Conservation (phyloP, 2,329 filamentous ascomycete species). For the Ascomycota sp. region DNA sequence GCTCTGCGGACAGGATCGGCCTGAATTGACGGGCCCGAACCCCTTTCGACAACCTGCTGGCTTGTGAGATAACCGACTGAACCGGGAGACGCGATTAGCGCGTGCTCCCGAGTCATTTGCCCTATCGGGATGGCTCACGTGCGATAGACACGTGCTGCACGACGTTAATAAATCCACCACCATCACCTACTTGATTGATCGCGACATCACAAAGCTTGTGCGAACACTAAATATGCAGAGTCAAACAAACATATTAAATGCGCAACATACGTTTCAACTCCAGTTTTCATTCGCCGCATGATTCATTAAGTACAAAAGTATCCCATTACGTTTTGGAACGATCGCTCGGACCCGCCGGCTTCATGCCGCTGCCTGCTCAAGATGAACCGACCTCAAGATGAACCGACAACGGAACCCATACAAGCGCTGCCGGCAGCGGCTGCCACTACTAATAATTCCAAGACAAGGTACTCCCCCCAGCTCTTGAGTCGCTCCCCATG, state of each 20-base stretch:
- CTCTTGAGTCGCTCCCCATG: conserved; percentile 23
- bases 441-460: conserved; percentile 36
- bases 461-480: conserved; percentile 37
- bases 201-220: too few species aligned
- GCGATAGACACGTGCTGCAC: too few species aligned
- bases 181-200: too few species aligned
- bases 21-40: too few species aligned
- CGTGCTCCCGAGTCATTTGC: too few species aligned
- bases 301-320: conserved; percentile 2
- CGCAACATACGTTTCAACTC: neutral
- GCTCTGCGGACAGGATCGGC: too few species aligned
- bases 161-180: too few species aligned
- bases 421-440: conserved; percentile 48
- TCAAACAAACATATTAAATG: neutral
- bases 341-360: conserved; percentile 13
- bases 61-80: too few species aligned
- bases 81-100: too few species aligned
- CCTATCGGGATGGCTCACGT: too few species aligned
- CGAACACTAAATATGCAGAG: conserved; percentile 2
- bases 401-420: conserved; percentile 46
- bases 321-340: neutral
- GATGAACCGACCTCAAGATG: conserved; percentile 39
- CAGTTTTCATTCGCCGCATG: conserved; percentile 3
- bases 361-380: conserved; percentile 50
- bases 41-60: too few species aligned